Percentiles rank a stretch among this genome's conserved stretches.
These are phyloP conservation scores for Dunaliella salina DNA, from an alignment of 163 green algal species.

Conservation along the genomic window DNA sequence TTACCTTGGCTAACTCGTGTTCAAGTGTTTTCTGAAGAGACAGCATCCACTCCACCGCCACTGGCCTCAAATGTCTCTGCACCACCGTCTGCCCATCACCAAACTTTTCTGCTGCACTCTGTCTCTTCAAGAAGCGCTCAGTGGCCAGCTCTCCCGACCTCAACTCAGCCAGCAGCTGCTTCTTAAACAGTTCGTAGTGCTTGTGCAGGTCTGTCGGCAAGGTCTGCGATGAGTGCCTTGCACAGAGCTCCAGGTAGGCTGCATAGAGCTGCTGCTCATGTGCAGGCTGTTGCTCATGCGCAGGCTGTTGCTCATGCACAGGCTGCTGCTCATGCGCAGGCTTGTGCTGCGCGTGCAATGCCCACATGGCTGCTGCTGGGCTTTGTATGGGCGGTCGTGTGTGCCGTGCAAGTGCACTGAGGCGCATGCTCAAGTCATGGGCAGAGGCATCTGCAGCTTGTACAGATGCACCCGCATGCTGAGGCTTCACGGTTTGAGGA, in stretches of 20 bases:
- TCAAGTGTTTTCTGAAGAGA: background rate
- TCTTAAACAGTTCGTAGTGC: background rate
- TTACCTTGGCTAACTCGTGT: background rate
- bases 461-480: background rate
- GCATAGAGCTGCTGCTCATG: conserved; percentile 23
- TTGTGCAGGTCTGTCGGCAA: background rate
- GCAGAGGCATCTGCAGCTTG: background rate
- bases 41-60: background rate
- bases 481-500: background rate
- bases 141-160: background rate
- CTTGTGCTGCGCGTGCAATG: background rate
- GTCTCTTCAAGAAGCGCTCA: background rate
- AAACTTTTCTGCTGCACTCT: background rate
- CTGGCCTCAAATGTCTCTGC: background rate
- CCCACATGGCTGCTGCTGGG: too few species aligned
- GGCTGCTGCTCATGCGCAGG: conserved; percentile 26
- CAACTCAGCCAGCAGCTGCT: background rate
- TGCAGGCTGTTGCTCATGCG: conserved; percentile 28
- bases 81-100: background rate
- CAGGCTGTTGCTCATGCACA: conserved; percentile 3
- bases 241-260: conserved; percentile 50
- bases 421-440: conserved; percentile 32
- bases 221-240: conserved; percentile 53
- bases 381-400: background rate
- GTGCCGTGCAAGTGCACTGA: too few species aligned